Base-by-base conservation (phyloP, 495 filamentous ascomycete species). In the Evernia prunastri region DNA sequence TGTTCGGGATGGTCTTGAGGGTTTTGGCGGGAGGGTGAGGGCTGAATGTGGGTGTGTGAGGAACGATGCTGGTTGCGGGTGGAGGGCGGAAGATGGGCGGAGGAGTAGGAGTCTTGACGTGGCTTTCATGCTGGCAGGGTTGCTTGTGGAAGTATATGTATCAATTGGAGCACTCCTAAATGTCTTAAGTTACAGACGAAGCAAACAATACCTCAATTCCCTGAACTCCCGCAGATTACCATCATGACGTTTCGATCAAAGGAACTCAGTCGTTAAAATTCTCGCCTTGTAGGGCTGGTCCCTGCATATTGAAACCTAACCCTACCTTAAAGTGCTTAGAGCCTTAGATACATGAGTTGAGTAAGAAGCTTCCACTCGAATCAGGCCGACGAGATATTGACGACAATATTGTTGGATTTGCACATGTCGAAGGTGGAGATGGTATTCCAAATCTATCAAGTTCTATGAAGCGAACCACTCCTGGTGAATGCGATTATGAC, bases 81-180 rank as follows among this genome's bases (percentile, higher is more conserved):
- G 27, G 29, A 59, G 42, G 31, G 29, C 33, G 58, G 61, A 42
- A 43, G 59, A 58, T 42, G 40, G 69, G 47, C 56, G 63, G 60
- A 70, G 66, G 54, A 45, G 64, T 33, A 37, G 43, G 17, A 63
- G 64, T 17, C 18, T 20, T 15, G 66, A 29, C 12, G 39, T 31
- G 63, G 54, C 7, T 25, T 43, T 63, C 61, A 63, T 63, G 29
- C 20, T 47, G 51, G 49, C 8, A 17, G 17, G 25, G 36, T 23
- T 12, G 60, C 9, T 23, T 23, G 2, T 17, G 1, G 37, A 1
- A 0, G 27, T 33, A 25, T 4, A 11, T 53, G n/a, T 8, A 3
- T 56, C 36, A 39, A 45, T 56, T 20, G 51, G 15, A 53, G 17
- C 12, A 0, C 8, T 33, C 29, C n/a, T 10, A 11, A 33, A 1